Conservation (phyloP, 257 asterid species). For the Cruciata laevipes region DNA sequence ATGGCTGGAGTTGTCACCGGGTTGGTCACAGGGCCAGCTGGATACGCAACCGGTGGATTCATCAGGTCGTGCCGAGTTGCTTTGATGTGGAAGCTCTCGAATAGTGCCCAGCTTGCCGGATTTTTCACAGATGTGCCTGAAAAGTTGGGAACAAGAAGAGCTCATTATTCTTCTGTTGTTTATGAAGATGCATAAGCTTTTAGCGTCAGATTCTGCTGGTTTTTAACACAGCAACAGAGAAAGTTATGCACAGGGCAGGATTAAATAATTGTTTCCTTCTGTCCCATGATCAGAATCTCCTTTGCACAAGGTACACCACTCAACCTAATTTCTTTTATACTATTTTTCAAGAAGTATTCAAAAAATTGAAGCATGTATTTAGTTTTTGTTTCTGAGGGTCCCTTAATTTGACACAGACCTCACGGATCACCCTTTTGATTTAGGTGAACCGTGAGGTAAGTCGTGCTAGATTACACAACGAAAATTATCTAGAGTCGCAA, state of each 20-base stretch:
- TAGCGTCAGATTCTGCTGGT: background rate
- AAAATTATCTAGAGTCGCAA: too few relatives aligned
- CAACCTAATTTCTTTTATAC: too few relatives aligned
- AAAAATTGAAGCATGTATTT: too few relatives aligned
- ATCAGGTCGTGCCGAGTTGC: conserved; percentile 33
- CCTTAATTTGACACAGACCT: too few relatives aligned
- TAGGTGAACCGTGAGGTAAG: too few relatives aligned
- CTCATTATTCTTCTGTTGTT: background rate
- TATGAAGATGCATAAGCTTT: background rate
- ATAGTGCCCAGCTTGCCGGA: conserved; percentile 25
- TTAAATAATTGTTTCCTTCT: too few relatives aligned
- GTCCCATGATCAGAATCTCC: background rate
- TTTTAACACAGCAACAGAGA: background rate
- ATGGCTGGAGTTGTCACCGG: conserved; percentile 60
- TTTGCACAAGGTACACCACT: too few relatives aligned
- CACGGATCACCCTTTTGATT: too few relatives aligned
- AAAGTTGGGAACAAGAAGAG: background rate
- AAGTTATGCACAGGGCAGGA: background rate
- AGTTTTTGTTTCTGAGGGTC: too few relatives aligned
- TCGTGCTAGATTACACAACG: too few relatives aligned
- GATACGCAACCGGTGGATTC: conserved; percentile 31
- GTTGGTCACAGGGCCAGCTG: conserved; percentile 52
- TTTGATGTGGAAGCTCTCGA: conserved; percentile 14
- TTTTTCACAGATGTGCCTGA: conserved; percentile 17
- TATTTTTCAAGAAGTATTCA: too few relatives aligned